Base-by-base conservation (phyloP, 1,284 basidiomycete species). In the Fomitopsis schrenkii region DNA sequence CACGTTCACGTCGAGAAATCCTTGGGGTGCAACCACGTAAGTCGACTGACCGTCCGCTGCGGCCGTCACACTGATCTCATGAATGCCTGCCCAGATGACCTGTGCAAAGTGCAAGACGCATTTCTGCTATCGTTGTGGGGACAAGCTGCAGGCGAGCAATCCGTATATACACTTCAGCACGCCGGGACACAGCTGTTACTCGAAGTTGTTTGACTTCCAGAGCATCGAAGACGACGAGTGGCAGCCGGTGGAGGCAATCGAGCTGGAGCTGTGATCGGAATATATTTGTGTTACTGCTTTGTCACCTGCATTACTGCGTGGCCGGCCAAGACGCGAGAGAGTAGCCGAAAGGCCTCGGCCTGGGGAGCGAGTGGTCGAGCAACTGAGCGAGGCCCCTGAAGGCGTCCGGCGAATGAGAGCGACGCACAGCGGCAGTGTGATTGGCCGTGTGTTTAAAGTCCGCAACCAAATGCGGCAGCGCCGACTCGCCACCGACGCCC, bases 81-180 rank as follows among this genome's bases (percentile, higher is more conserved):
- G 44, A 63, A 30, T 52, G 60, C 19, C 57, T 33, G 62, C 17
- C 45, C 64, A 91, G 88, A 91, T 91, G 88, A 89, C 83, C 7
- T 93, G 91, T 69, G 73, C 76, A 26, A 85, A 85, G 64, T 92
- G 89, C 73, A 66, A 72, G 19, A 76, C 82, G 52, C 91, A 94
- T 68, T 93, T 93, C 68, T 94, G 91, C 76, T 93, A 90, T 68
- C 81, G 86, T 5, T 93, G 91, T 68, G 90, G 87, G 9, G 63
- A 72, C 2, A 81, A 78, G 65, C 71, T 93, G 46, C 63, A 73
- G 1, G 70, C 76, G 7, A 67, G 63, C 9, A 76, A 89, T 64
- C 90, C 90, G 0, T 93, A 93, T 68, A 70, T 67, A 40, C 91
- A 93, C 71, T 94, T 90, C 70, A 86, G 85, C 38, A 80, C 75